Conservation (phyloP, 352 stramenopile genomes). For the Phytophthora rubi region DNA sequence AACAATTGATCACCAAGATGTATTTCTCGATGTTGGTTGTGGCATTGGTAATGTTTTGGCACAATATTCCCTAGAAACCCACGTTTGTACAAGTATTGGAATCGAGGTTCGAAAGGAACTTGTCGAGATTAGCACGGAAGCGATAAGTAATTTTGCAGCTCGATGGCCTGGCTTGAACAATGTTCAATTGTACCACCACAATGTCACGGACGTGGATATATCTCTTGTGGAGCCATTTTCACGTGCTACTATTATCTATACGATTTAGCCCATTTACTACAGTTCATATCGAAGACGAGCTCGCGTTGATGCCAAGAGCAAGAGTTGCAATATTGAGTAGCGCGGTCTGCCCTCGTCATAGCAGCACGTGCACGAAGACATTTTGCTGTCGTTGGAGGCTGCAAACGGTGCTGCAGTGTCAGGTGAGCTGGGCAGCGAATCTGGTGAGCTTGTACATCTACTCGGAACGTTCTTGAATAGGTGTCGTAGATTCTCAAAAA, state of each 20-base stretch:
- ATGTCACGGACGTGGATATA: too few relatives aligned
- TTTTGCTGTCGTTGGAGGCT: neutral
- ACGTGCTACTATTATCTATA: too few relatives aligned
- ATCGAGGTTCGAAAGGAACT: neutral
- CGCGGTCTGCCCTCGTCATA: neutral
- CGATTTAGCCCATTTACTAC: too few relatives aligned
- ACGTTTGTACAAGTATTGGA: neutral
- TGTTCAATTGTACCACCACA: too few relatives aligned
- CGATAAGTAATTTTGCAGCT: too few relatives aligned
- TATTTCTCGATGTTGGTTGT: neutral
- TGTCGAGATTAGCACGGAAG: too few relatives aligned
- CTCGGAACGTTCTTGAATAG: neutral
- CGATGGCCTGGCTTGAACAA: too few relatives aligned
- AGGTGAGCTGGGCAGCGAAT: neutral
- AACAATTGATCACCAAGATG: neutral
- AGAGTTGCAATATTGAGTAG: neutral
- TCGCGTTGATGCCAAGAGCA: neutral
- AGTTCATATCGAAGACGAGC: too few relatives aligned
- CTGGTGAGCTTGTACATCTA: neutral
- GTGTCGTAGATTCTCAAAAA: neutral
- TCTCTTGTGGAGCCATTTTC: too few relatives aligned
- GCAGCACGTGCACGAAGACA: neutral
- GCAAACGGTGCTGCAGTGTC: too few relatives aligned
- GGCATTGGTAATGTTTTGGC: neutral
- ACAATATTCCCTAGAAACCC: neutral